A percentile compares a stretch with the other conserved stretches of the same genome.
These are phyloP conservation scores for Boletus rubropictus DNA, from an alignment of 768 basidiomycete genomes.

Conservation along the genomic window DNA sequence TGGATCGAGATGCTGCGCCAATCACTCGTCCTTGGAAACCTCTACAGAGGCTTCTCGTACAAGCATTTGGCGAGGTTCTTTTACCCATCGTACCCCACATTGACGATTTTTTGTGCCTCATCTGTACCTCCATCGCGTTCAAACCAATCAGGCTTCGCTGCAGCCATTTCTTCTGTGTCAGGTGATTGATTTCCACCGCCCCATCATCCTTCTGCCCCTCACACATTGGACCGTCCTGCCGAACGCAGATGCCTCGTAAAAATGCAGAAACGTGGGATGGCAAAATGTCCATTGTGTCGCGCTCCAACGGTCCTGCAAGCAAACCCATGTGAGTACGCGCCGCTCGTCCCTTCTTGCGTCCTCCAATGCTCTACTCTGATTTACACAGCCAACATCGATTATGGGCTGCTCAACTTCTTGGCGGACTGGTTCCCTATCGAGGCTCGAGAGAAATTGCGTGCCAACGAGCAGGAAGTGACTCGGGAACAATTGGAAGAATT, in stretches of 20 bases:
- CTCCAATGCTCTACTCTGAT: neutral
- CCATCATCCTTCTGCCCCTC: neutral
- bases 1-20: conserved; percentile 25
- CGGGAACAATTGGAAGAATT: conserved; percentile 64
- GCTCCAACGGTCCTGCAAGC: conserved; percentile 72
- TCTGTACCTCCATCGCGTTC: conserved; percentile 88
- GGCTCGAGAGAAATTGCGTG: conserved; percentile 62
- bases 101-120: conserved; percentile 82
- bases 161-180: conserved; percentile 72
- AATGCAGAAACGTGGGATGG: conserved; percentile 78
- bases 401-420: conserved; percentile 80
- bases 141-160: conserved; percentile 83
- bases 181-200: conserved; percentile 29
- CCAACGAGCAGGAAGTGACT: conserved; percentile 70
- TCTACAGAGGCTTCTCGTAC: conserved; percentile 63
- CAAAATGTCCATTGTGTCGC: conserved; percentile 81
- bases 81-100: conserved; percentile 75
- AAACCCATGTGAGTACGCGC: conserved; percentile 54
- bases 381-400: conserved; percentile 65
- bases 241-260: conserved; percentile 64
- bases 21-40: conserved; percentile 30
- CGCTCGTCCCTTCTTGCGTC: neutral
- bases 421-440: conserved; percentile 89
- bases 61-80: conserved; percentile 76
- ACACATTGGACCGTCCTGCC: conserved; percentile 11